Evolutionary conservation across 257 asterid genomes (phyloP), one percentile per base, ranked within the genome.

Genomic region (Salvia miltiorrhiza): DNA sequence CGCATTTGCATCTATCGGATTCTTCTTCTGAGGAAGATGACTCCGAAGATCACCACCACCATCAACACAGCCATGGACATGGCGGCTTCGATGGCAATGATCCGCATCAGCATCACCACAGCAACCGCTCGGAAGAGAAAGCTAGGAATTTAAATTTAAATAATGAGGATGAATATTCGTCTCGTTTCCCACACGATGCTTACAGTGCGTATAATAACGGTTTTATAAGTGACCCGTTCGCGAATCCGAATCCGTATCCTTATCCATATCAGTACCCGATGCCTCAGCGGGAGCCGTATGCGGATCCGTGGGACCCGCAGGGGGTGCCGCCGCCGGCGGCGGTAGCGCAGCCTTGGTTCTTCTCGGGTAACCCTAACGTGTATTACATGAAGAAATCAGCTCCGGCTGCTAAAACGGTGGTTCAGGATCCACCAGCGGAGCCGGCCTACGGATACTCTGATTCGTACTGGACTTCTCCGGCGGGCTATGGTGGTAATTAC

Each of bases 381-480:
- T 79, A 86, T 60, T 91, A 86, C 78, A 94, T 87, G 99, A 94
- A 87, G 84, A 94, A 65, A 55, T 66, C 95, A 9, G 83, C 93
- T 24, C 91, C 97, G 4, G 82, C 69, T 68, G 47, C 82, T 67
- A 88, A 30, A 28, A 94, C 96, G 19, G 96, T 94, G 61, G 68
- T 94, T 56, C 96, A 87, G 19, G 84, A 82, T 71, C 85, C 96
- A 8, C 88, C 83, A 47, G 67, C 79, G 68, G 86, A 75, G 52
- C 73, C 91, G 21, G 30, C 81, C 7, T 82, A 80, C 69, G 97
- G 84, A 7, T 86, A 84, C 78, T 78, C 92, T 9, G 91, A 80
- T 75, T 55, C 84, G n/a, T 87, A 81, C 70, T 84, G 85, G 77
- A 82, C 78, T 59, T 40, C 79, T 50, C 78, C 76, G 4, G 56